Evolutionary conservation across 352 stramenopile genomes (phyloP), one percentile per base, ranked within the genome.

Genomic region (Globisporangium lucens): DNA sequence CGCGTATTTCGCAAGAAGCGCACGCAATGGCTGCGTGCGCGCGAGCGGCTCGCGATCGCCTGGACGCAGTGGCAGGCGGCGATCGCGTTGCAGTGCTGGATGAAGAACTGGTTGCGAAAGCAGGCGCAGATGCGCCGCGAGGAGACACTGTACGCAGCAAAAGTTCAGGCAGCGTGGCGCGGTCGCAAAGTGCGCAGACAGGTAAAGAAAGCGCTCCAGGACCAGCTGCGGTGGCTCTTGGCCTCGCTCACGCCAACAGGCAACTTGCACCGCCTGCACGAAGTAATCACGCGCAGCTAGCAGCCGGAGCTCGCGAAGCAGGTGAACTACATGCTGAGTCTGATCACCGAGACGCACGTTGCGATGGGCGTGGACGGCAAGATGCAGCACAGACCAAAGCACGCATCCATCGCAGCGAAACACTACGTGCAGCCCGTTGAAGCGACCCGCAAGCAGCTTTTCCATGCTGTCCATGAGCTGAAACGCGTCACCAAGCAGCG

Each of bases 271-370:
- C 81, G 82, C 7, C 66, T 93, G 0, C 78, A 80, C 20, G 78
- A 89, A 36, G 67, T 92, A 1, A n/a, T 66, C 33, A 65, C 71
- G 4, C 70, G 68, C 4, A 69, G 63, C 22, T 59, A 80, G 55
- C 76, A 70, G 55, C 76, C 70, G 2, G 47, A 66, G 6, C 67
- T 89, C n/a, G 71, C 75, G 0, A 24, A 41, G 15, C 78, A 75
- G 4, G 30, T 93, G 4, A 89, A 89, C 22, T 24, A 49, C 3
- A 79, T 89, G 74, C 59, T 93, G 3, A 67, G 76, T 29, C 67
- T 93, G n/a, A 64, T 89, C 5, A 76, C 80, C 6, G 85, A 91
- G 58, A 90, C 78, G 0, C 73, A 76, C 30, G 71, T 93, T 0
- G 46, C 65, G 10, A 67, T 89, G 5, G 76, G 83, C 9, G 47